These are phyloP conservation scores for Monotropa hypopitys DNA, from an alignment of 179 eudicot species.

Conservation along the genomic window DNA sequence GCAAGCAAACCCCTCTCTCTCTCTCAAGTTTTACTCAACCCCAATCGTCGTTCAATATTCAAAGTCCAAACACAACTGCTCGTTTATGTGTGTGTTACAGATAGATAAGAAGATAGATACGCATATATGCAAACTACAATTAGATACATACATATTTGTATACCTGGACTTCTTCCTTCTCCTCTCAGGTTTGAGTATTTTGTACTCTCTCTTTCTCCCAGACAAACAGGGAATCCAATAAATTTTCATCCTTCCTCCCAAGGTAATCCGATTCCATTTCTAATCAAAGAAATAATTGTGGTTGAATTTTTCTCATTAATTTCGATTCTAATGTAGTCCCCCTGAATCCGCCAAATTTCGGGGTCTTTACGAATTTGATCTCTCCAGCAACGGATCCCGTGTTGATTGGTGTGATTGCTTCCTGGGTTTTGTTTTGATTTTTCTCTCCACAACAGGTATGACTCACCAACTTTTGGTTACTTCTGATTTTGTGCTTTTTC, in stretches of 20 bases:
- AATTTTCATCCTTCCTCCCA: too few relatives aligned
- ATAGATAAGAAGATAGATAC: neutral
- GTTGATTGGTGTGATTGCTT: neutral
- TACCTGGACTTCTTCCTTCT: conserved; percentile 19
- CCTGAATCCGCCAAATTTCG: too few relatives aligned
- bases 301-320: too few relatives aligned
- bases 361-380: neutral
- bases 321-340: too few relatives aligned
- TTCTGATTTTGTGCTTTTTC: neutral
- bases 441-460: neutral
- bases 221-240: neutral
- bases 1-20: conserved; percentile 19
- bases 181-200: neutral
- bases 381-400: neutral
- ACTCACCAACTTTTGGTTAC: neutral
- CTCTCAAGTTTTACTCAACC: conserved; percentile 11
- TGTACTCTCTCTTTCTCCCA: neutral
- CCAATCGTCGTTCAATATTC: neutral
- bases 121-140: neutral
- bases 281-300: neutral
- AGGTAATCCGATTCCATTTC: conserved; percentile 4
- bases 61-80: neutral
- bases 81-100: neutral
- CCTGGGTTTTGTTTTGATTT: neutral
- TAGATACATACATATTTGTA: neutral